Conservation (phyloP, 1,139 yeast species). For the Yamadazyma membranifaciens region DNA sequence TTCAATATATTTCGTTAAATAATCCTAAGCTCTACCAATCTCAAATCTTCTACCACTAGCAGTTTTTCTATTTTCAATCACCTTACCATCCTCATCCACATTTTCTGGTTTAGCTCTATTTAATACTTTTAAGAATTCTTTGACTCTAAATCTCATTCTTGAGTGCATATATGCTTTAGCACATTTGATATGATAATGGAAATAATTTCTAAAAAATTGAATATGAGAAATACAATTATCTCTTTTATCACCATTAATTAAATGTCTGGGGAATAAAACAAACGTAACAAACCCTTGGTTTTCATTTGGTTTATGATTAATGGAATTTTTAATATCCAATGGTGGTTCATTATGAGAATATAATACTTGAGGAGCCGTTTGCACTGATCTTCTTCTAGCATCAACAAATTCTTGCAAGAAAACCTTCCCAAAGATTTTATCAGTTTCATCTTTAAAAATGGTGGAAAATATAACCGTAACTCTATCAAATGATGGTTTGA, state of each 20-base stretch:
- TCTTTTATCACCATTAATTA: conserved; percentile 67
- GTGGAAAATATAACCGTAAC: conserved; percentile 96
- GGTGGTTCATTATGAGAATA: conserved; percentile 93
- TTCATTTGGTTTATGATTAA: conserved; percentile 32
- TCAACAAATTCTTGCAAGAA: conserved; percentile 95
- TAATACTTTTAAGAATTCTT: conserved; percentile 89
- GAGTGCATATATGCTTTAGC: conserved; percentile 98
- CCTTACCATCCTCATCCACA: conserved; percentile 63
- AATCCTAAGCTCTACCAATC: conserved; percentile 12
- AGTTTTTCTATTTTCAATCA: conserved; percentile 68
- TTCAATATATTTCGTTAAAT: background rate
- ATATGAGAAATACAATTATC: conserved; percentile 87
- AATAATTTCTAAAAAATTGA: conserved; percentile 89
- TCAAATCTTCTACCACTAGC: conserved; percentile 82
- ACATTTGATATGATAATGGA: conserved; percentile 97
- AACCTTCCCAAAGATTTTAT: conserved; percentile 90
- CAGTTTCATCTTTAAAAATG: conserved; percentile 94
- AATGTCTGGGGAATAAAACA: conserved; percentile 73
- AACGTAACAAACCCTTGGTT: conserved; percentile 74
- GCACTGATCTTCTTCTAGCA: conserved; percentile 93
- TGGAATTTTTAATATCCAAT: conserved; percentile 62
- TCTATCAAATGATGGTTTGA: conserved; percentile 92
- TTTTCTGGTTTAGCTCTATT: conserved; percentile 97
- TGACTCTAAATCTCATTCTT: conserved; percentile 94
- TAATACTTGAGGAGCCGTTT: conserved; percentile 97